phyloP scores from a whole-genome alignment of 2,329 filamentous ascomycete species.

The Aspergillus brunneoviolaceus region DNA sequence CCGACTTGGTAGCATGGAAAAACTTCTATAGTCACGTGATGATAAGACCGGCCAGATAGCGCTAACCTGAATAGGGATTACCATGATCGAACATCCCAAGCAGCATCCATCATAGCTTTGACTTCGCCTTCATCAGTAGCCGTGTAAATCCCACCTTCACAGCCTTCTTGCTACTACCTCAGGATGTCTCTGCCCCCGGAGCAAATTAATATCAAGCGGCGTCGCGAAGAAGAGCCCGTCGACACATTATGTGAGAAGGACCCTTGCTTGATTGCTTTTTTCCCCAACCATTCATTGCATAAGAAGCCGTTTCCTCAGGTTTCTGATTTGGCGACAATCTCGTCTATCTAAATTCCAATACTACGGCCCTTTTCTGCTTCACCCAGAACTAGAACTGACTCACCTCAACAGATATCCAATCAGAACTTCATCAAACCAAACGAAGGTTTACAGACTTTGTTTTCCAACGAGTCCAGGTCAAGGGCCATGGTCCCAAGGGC shows the following conservation, averaged over 20 bases:
- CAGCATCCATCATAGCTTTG: background rate
- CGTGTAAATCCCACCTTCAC: background rate
- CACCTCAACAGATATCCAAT: constrained; percentile 43
- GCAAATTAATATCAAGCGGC: constrained; percentile 56
- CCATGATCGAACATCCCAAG: background rate
- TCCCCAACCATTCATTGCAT: background rate
- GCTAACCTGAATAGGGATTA: constrained; percentile 3
- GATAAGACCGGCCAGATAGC: background rate
- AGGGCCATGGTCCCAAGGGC: constrained; percentile 16
- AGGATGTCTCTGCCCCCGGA: constrained; percentile 50
- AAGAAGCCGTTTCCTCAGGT: background rate
- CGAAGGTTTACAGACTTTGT: constrained; percentile 50
- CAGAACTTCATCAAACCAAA: constrained; percentile 45
- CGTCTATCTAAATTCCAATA: background rate
- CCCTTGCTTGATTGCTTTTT: background rate
- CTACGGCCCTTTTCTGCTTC: background rate
- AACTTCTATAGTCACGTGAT: background rate
- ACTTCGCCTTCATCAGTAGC: background rate
- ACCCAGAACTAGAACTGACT: constrained; percentile 10
- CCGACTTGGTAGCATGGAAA: constrained; percentile 1
- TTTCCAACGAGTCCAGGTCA: constrained; percentile 44
- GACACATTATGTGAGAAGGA: constrained; percentile 50
- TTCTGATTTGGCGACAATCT: background rate
- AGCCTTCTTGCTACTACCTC: background rate
- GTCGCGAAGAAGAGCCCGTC: constrained; percentile 57